Percentiles rank a stretch among this genome's conserved stretches.
Conservation (phyloP, 805 yeast genomes). For the Phaffomyces opuntiae region DNA sequence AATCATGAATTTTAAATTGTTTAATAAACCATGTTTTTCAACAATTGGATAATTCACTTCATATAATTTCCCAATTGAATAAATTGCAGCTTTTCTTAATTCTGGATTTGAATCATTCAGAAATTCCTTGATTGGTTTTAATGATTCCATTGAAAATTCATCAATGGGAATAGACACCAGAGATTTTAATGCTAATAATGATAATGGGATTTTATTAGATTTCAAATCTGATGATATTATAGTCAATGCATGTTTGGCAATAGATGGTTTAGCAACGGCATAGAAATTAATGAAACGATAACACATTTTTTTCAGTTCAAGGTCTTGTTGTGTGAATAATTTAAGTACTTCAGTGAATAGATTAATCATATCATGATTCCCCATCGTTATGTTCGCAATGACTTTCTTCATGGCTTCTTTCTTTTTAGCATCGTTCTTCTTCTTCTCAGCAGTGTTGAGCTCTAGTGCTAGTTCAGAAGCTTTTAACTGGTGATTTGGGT, state of each 20-base stretch:
- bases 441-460: constrained; percentile 29
- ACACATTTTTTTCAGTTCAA: constrained; percentile 66
- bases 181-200: constrained; percentile 59
- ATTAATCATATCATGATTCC: constrained; percentile 66
- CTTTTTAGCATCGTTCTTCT: constrained; percentile 30
- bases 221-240: constrained; percentile 46
- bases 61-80: constrained; percentile 60
- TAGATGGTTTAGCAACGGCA: constrained; percentile 50
- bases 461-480: constrained; percentile 29
- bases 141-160: constrained; percentile 42
- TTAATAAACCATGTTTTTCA: constrained; percentile 36
- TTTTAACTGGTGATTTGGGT: constrained; percentile 1
- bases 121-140: constrained; percentile 28
- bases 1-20: constrained; percentile 42
- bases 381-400: constrained; percentile 77
- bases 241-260: constrained; percentile 49
- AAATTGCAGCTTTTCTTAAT: constrained; percentile 65
- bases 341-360: constrained; percentile 57
- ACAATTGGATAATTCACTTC: constrained; percentile 45
- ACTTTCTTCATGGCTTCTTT: constrained; percentile 59
- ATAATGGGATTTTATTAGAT: constrained; percentile 39
- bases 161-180: constrained; percentile 50
- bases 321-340: constrained; percentile 50
- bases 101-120: constrained; percentile 46
- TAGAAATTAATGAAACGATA: constrained; percentile 58